phyloP scores from a whole-genome alignment of 148 eudicot genomes.

The Gaultheria prostrata region DNA sequence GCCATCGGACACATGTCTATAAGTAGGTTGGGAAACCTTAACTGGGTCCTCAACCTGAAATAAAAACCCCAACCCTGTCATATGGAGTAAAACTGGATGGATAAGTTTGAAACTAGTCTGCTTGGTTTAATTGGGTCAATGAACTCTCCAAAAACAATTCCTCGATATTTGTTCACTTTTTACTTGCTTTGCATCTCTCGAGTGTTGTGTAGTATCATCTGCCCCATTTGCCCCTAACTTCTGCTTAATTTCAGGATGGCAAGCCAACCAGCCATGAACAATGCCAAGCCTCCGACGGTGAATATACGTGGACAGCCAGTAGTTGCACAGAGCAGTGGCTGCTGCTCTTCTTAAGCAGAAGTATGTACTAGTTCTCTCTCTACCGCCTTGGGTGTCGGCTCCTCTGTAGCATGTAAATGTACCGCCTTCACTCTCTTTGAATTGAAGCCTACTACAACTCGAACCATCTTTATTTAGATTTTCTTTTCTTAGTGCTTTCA shows the following conservation, averaged over 20 bases:
- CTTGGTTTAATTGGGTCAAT: not conserved
- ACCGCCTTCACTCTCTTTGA: not conserved
- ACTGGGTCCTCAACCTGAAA: not conserved
- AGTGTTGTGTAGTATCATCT: not conserved
- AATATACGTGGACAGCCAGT: constrained; percentile 74
- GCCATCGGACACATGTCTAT: not conserved
- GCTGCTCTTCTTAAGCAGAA: constrained; percentile 56
- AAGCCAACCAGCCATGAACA: constrained; percentile 53
- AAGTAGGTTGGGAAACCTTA: not conserved
- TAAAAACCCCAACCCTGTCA: not conserved
- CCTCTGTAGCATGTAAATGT: constrained; percentile 16
- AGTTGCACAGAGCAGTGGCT: constrained; percentile 53
- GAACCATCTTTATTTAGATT: not conserved
- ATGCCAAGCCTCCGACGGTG: constrained; percentile 54
- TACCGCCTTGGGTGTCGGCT: not conserved
- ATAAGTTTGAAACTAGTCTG: not conserved
- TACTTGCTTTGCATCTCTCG: not conserved
- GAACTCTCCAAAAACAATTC: not conserved
- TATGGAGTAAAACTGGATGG: not conserved
- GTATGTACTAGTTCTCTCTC: not conserved
- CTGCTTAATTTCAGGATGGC: constrained; percentile 41
- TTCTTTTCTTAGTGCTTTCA: constrained; percentile 1
- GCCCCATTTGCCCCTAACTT: not conserved
- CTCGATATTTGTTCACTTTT: not conserved
- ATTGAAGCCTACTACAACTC: not conserved